A percentile compares a stretch with the other conserved stretches of the same genome.
phyloP scores from a whole-genome alignment of 2,329 filamentous ascomycete species.

The Hypoxylon sp. region DNA sequence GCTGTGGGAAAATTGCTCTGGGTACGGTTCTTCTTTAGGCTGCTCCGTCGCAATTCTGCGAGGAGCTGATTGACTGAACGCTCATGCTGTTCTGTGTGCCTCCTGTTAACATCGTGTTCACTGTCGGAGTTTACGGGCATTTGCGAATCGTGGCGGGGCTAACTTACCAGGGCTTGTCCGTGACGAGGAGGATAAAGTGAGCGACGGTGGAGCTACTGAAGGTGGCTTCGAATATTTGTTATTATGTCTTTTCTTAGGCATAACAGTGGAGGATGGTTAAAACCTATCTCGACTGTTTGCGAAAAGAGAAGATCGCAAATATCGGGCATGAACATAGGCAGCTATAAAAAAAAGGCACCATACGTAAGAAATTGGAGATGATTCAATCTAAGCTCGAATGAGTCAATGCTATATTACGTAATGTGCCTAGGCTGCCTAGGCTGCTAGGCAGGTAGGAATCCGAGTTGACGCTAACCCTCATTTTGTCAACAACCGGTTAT shows the following conservation, averaged over 20 bases:
- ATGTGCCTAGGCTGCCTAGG: not conserved
- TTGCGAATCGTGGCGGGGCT: conserved; percentile 4
- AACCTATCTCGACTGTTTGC: conserved; percentile 43
- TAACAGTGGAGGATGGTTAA: conserved; percentile 54
- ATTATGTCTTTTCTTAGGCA: conserved; percentile 76
- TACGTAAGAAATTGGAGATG: conserved; percentile 22
- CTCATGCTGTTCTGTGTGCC: conserved; percentile 53
- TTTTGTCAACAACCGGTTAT: not conserved
- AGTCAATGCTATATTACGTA: conserved; percentile 31
- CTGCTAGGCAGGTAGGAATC: not conserved
- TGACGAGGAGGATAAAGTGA: conserved; percentile 59
- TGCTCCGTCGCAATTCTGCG: conserved; percentile 68
- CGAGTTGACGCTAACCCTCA: not conserved
- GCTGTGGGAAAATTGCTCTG: conserved; percentile 53
- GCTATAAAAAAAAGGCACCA: conserved; percentile 1
- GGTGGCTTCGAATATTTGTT: conserved; percentile 71
- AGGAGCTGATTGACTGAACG: conserved; percentile 73
- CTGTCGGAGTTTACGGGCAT: not conserved
- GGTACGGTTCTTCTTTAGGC: conserved; percentile 52
- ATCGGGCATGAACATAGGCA: not conserved
- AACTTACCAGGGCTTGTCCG: conserved; percentile 48
- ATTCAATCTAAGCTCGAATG: conserved; percentile 12
- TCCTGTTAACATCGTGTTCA: conserved; percentile 12
- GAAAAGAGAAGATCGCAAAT: conserved; percentile 40
- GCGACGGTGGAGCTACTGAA: conserved; percentile 67